A percentile compares a stretch with the other conserved stretches of the same genome.
These are phyloP conservation scores for Colletotrichum agaves DNA, from an alignment of 2,329 filamentous ascomycete species.

Conservation along the genomic window DNA sequence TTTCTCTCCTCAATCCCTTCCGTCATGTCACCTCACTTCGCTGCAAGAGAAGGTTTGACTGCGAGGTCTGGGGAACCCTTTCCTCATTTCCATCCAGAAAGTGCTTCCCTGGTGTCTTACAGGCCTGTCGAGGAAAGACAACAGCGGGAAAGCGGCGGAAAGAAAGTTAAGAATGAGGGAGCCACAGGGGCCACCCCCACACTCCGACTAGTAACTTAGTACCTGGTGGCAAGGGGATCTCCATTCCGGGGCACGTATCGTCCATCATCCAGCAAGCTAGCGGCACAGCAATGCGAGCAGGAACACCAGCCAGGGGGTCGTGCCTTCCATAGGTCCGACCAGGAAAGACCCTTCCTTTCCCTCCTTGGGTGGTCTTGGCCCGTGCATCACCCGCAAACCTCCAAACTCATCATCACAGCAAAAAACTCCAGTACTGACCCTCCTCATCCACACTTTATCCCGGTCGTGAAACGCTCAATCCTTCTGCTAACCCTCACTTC, in stretches of 20 bases:
- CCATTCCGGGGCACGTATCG: not conserved
- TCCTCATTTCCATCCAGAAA: not conserved
- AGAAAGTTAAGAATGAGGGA: conserved; percentile 17
- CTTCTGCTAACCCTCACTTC: conserved; percentile 21
- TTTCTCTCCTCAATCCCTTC: not conserved
- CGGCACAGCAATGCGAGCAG: conserved; percentile 4
- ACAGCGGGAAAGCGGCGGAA: not conserved
- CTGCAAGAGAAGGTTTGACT: not conserved
- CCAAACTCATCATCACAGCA: conserved; percentile 31
- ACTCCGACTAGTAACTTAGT: conserved; percentile 10
- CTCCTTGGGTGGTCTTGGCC: conserved; percentile 21
- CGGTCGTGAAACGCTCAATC: conserved; percentile 27
- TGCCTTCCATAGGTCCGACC: not conserved
- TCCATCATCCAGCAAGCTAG: not conserved
- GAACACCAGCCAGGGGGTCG: not conserved
- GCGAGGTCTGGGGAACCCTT: conserved; percentile 12
- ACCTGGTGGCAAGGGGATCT: conserved; percentile 20
- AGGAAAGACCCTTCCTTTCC: not conserved
- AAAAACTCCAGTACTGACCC: not conserved
- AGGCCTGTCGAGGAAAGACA: conserved; percentile 1
- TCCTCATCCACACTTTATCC: conserved; percentile 27
- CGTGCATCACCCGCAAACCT: conserved; percentile 33
- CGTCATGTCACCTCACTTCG: not conserved
- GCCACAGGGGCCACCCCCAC: conserved; percentile 24
- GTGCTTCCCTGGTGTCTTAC: not conserved